A percentile compares a stretch with the other conserved stretches of the same genome.
Conservation (phyloP, 192 early-diverging fungal genomes). For the Neocallimastix lanati region DNA sequence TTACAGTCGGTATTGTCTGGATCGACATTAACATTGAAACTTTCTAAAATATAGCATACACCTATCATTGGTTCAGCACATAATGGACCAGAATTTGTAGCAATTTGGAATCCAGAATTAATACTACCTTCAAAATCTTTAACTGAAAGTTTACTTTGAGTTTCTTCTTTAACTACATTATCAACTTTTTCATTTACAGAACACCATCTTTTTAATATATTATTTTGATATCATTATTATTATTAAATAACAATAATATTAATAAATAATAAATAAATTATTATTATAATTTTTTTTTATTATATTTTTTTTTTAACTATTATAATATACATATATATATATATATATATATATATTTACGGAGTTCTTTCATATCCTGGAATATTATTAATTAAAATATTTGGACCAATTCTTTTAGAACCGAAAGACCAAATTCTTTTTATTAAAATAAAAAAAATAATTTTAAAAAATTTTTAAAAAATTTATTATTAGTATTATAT, state of each 20-base stretch:
- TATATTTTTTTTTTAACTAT: no score
- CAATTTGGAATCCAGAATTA: constrained; percentile 81
- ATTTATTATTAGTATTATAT: no score
- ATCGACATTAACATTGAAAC: constrained; percentile 19
- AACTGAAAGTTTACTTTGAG: constrained; percentile 12
- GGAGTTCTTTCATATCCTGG: constrained; percentile 15
- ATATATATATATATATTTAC: constrained; percentile 9
- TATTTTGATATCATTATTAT: no score
- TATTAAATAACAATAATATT: no score
- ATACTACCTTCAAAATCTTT: constrained; percentile 62
- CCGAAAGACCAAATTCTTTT: constrained; percentile 66
- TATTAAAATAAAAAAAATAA: no score
- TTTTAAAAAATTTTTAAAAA: no score
- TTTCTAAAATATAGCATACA: constrained; percentile 57
- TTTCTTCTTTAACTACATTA: background rate
- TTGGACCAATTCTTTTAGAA: constrained; percentile 60
- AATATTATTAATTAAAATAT: constrained; percentile 53
- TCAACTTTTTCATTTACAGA: background rate
- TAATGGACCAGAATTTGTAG: constrained; percentile 71
- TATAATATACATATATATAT: no score
- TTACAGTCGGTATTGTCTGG: background rate
- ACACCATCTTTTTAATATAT: constrained; percentile 1
- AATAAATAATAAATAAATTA: no score
- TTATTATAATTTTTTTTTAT: no score
- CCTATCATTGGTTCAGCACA: constrained; percentile 87